phyloP scores from a whole-genome alignment of 202 grass and related monocot species.

The Panicum virgatum region DNA sequence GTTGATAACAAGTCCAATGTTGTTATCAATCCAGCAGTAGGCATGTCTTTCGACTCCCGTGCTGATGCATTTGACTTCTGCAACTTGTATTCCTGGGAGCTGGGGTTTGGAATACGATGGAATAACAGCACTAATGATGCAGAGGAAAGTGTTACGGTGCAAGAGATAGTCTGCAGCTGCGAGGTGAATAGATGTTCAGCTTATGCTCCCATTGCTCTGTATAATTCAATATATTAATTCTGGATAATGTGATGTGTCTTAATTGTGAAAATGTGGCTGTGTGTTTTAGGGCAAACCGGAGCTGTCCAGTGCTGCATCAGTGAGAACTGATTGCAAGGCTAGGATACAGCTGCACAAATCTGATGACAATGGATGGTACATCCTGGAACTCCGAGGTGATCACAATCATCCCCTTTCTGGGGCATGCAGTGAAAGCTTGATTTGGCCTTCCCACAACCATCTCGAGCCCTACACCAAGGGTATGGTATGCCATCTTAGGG shows the following conservation, averaged over 20 bases:
- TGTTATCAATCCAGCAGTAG: neutral
- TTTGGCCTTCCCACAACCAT: constrained; percentile 29
- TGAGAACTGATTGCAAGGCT: constrained; percentile 10
- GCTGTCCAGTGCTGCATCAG: neutral
- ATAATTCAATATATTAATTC: neutral
- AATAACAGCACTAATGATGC: neutral
- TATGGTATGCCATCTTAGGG: constrained; percentile 12
- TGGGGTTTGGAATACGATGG: constrained; percentile 10
- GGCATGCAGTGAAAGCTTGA: constrained; percentile 1
- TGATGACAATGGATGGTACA: constrained; percentile 1
- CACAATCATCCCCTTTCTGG: constrained; percentile 21
- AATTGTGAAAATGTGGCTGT: neutral
- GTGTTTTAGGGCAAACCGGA: constrained; percentile 15
- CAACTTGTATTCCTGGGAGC: constrained; percentile 23
- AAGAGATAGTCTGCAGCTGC: constrained; percentile 17
- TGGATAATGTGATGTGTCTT: neutral
- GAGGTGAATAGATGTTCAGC: neutral
- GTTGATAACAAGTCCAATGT: neutral
- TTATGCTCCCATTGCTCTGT: neutral
- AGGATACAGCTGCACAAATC: constrained; percentile 13
- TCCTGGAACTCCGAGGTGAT: neutral
- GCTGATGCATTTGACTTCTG: constrained; percentile 1
- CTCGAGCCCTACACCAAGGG: neutral
- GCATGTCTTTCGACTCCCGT: neutral
- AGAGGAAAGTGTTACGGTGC: neutral